These are phyloP conservation scores for Aureococcus anophagefferens DNA, from an alignment of 108 stramenopile genomes.

Conservation along the genomic window DNA sequence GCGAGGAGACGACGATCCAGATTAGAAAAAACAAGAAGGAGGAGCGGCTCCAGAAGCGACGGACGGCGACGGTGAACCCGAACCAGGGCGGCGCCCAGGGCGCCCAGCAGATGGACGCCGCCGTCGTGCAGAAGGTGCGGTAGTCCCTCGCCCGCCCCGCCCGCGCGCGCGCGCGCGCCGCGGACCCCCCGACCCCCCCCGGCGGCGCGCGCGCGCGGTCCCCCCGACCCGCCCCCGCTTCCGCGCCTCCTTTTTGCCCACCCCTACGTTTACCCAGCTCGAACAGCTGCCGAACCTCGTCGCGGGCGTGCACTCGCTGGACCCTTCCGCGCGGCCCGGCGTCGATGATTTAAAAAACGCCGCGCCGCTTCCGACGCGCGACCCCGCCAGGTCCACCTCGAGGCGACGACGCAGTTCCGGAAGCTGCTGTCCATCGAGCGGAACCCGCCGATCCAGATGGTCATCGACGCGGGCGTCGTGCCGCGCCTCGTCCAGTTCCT, in stretches of 20 bases:
- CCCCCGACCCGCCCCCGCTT: no score
- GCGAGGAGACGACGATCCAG: constrained; percentile 92
- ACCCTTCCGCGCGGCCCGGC: constrained; percentile 63
- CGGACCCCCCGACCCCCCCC: constrained; percentile 13
- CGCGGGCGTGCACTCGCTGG: constrained; percentile 71
- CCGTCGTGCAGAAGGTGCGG: background rate
- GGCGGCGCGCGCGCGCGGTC: no score
- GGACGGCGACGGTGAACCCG: constrained; percentile 9
- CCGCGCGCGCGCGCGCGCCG: constrained; percentile 6
- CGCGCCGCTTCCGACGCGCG: background rate
- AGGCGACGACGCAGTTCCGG: constrained; percentile 87
- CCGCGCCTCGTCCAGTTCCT: constrained; percentile 92
- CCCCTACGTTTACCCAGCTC: no score
- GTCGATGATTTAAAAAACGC: background rate
- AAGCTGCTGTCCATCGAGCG: constrained; percentile 88
- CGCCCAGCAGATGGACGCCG: background rate
- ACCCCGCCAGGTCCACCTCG: constrained; percentile 14
- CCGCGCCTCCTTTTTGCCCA: no score
- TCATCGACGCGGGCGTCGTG: constrained; percentile 90
- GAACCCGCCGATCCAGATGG: constrained; percentile 95
- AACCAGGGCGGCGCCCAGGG: no score
- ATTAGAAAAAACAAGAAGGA: constrained; percentile 95
- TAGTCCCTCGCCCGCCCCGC: no score
- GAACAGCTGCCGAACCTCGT: constrained; percentile 81
- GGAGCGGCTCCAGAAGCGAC: constrained; percentile 82